Percentiles rank a stretch among this genome's conserved stretches.
Conservation (phyloP, 2,329 filamentous ascomycete species). For the Fragosphaeria purpurea region DNA sequence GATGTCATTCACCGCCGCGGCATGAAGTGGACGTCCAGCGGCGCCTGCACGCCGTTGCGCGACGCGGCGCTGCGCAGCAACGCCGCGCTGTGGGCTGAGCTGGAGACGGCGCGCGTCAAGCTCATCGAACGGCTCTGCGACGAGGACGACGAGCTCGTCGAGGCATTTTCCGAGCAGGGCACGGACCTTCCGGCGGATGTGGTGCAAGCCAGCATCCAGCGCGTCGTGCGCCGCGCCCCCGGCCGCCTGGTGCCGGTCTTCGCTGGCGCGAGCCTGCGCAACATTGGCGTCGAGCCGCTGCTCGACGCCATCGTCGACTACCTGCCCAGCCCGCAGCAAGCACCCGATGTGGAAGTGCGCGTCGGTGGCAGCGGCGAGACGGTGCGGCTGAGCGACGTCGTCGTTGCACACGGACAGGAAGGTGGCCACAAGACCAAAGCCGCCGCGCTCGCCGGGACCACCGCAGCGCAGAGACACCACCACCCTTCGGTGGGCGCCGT, state of each 20-base stretch:
- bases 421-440: slow-evolving; percentile 23
- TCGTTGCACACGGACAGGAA: slow-evolving; percentile 16
- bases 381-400: slow-evolving; percentile 31
- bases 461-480: slow-evolving; percentile 13
- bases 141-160: slow-evolving; percentile 76
- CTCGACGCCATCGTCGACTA: slow-evolving; percentile 84
- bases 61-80: slow-evolving; percentile 34
- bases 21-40: slow-evolving; percentile 51
- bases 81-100: slow-evolving; percentile 52
- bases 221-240: slow-evolving; percentile 56
- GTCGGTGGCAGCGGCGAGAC: slow-evolving; percentile 35
- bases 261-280: slow-evolving; percentile 84
- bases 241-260: slow-evolving; percentile 78
- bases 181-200: slow-evolving; percentile 60
- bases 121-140: slow-evolving; percentile 80
- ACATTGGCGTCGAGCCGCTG: slow-evolving; percentile 86
- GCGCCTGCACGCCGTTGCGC: slow-evolving; percentile 20
- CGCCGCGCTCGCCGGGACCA: not conserved
- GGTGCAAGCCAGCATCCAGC: slow-evolving; percentile 65
- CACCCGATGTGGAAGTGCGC: slow-evolving; percentile 12
- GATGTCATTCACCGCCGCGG: slow-evolving; percentile 70
- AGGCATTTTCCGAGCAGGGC: slow-evolving; percentile 69
- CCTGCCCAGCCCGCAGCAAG: slow-evolving; percentile 59
- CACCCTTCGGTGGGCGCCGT: slow-evolving; percentile 28
- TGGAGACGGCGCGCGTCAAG: slow-evolving; percentile 64